Evolutionary conservation across 495 filamentous ascomycete species (phyloP), one percentile per base, ranked within the genome.

Genomic region (Xylaria sp.): DNA sequence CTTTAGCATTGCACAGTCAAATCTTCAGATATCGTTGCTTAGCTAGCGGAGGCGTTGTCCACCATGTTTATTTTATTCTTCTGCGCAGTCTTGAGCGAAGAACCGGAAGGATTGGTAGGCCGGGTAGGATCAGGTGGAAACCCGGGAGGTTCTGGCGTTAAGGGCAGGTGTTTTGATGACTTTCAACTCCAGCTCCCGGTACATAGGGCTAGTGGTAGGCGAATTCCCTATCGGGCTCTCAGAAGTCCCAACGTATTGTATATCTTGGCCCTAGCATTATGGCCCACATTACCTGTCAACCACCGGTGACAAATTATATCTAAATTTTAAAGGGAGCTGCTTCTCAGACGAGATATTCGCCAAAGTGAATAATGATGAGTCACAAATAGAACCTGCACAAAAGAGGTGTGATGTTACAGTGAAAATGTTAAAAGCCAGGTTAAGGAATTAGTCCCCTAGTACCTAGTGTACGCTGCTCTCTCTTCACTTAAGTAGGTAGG

Each of bases 201-300:
- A n/a, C 41, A 37, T 29, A 26, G 44, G 59, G 53, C 55, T 43
- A 21, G 41, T 29, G 50, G 59, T 63, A 70, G 46, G 41, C 35
- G 35, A 55, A 26, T 43, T 55, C 26, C 31, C 44, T 63, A 63
- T 66, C 71, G 69, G 73, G 58, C 67, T 68, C 64, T 46, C 26
- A 52, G 59, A 41, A 61, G 67, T 61, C 72, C 68, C 46, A 58
- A 57, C 52, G 61, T 74, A 72, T 58, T 77, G 73, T 74, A 76
- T 68, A 71, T 71, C 67, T 24, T 33, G 35, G 1, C 12, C 29
- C 17, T 37, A 53, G 63, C 21, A 37, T 53, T 12, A n/a, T 33
- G 53, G 24, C 31, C 21, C 37, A 5, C 40, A 46, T 63, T 17
- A 5, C 61, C 19, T 33, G n/a, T 31, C 14, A 9, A n/a, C 19